phyloP scores from a whole-genome alignment of 208 protist species.

The Acanthamoeba quina region DNA sequence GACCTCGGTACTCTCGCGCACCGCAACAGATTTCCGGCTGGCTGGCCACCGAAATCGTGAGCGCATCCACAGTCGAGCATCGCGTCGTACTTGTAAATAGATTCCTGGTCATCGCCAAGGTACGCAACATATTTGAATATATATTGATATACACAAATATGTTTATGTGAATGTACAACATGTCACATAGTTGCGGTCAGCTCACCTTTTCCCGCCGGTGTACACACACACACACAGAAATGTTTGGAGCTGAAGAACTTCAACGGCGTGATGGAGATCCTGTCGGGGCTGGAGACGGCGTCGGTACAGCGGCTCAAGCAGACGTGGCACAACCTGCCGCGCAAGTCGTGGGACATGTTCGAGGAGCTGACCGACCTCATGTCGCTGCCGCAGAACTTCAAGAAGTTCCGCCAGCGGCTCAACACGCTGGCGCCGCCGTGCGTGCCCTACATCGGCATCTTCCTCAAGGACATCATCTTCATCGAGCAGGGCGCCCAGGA shows the following conservation, averaged over 20 bases:
- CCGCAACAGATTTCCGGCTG: constrained; percentile 12
- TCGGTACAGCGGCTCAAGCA: constrained; percentile 73
- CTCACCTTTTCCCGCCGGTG: no score
- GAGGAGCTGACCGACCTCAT: constrained; percentile 65
- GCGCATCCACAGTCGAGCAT: constrained; percentile 34
- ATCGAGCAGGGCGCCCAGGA: constrained; percentile 49
- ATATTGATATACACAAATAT: not conserved
- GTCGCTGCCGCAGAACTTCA: constrained; percentile 51
- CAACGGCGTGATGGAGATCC: constrained; percentile 72
- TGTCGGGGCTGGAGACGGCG: constrained; percentile 66
- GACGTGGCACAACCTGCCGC: constrained; percentile 60
- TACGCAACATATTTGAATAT: not conserved
- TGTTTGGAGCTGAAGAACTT: constrained; percentile 74
- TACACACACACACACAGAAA: not conserved
- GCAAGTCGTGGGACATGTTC: constrained; percentile 63
- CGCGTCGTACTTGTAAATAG: constrained; percentile 74
- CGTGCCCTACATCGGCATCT: constrained; percentile 75
- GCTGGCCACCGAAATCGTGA: constrained; percentile 65
- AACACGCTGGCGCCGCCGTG: constrained; percentile 52
- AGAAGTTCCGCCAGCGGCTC: constrained; percentile 33
- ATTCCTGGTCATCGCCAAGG: constrained; percentile 75
- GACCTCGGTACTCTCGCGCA: no score
- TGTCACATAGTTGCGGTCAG: no score
- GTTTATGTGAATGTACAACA: no score
- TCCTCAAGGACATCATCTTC: constrained; percentile 77